Percentiles rank a stretch among this genome's conserved stretches.
These are phyloP conservation scores for Fimicolochytrium jonesii DNA, from an alignment of 192 early-diverging fungal genomes.

Conservation along the genomic window DNA sequence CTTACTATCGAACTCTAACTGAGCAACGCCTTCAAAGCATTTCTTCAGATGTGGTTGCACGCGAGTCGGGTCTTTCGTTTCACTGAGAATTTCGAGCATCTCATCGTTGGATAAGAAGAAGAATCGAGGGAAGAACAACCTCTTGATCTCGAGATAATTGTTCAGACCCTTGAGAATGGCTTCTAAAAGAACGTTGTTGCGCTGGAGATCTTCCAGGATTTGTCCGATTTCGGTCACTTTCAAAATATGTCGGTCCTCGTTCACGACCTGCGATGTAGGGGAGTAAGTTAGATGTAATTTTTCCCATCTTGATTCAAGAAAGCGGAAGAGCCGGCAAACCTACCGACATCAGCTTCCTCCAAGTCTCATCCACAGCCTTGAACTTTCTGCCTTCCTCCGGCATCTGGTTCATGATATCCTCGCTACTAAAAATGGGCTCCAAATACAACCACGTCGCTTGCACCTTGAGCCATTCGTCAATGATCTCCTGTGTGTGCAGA, in stretches of 20 bases:
- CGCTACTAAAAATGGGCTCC: constrained; percentile 60
- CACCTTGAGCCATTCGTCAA: constrained; percentile 65
- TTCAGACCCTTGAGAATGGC: constrained; percentile 61
- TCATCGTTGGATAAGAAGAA: constrained; percentile 67
- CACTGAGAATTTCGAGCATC: constrained; percentile 64
- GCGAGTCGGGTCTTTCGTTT: constrained; percentile 60
- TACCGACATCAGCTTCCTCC: constrained; percentile 58
- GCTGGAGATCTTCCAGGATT: constrained; percentile 50
- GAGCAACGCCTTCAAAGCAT: constrained; percentile 60
- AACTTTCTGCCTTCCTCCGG: constrained; percentile 62
- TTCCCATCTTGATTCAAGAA: too few relatives aligned
- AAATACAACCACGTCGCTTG: constrained; percentile 65
- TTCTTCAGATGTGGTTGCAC: constrained; percentile 66
- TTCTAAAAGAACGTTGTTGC: constrained; percentile 52
- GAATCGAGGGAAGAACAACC: constrained; percentile 58
- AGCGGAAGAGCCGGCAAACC: too few relatives aligned
- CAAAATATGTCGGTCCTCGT: constrained; percentile 51
- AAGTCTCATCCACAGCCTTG: constrained; percentile 52
- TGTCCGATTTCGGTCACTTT: constrained; percentile 58
- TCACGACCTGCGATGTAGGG: constrained; percentile 41
- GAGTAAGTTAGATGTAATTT: too few relatives aligned
- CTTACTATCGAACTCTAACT: constrained; percentile 54
- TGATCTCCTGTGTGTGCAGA: constrained; percentile 54
- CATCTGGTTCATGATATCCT: constrained; percentile 71
- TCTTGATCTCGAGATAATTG: constrained; percentile 57